Evolutionary conservation across 2,329 filamentous ascomycete genomes (phyloP), one percentile per base, ranked within the genome.

Genomic region (Trichoderma brevicompactum): DNA sequence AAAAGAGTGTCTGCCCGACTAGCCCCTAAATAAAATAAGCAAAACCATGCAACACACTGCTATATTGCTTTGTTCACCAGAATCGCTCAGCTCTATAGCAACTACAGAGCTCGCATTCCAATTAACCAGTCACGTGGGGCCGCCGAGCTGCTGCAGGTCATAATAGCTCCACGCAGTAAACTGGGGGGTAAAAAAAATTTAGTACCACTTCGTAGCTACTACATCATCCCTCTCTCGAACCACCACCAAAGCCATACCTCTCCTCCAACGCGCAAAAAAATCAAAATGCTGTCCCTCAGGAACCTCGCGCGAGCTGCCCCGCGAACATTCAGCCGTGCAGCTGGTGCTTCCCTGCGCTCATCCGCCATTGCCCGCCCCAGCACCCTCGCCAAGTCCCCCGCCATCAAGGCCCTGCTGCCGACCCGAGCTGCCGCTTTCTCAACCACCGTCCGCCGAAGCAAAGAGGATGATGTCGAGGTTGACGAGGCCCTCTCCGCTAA

Each of bases 401-500:
- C 72, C 54, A 65, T 73, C 69, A 69, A 77, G 71, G 73, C 77
- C 36, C 65, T 71, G 44, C 71, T 69, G 68, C 71, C 70, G 32
- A 73, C 78, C 66, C 77, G 81, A 74, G 79, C 83, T 12, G 76
- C 80, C 59, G 86, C 86, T 73, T 85, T 58, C 50, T 60, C 84
- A 34, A 77, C 78, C 28, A 75, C 76, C 15, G 68, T 68, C 38
- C 80, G 83, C 69, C 76, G 65, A 38, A 65, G 36, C 46, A 48
- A 77, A 64, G 77, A 79, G 5, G 70, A 79, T 17, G 72, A 69
- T 48, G 75, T 74, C 55, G 83, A 86, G 76, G 86, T 85, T 68
- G 92, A 96, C 74, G 83, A 89, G 70, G 92, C 97, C 80, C 88
- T 99, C 62, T 86, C 89, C 46, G 87, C 88, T 66, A 98, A 98